These are phyloP conservation scores for Saccharomycopsis hybrid DNA, from an alignment of 1,139 yeast genomes.

Conservation along the genomic window DNA sequence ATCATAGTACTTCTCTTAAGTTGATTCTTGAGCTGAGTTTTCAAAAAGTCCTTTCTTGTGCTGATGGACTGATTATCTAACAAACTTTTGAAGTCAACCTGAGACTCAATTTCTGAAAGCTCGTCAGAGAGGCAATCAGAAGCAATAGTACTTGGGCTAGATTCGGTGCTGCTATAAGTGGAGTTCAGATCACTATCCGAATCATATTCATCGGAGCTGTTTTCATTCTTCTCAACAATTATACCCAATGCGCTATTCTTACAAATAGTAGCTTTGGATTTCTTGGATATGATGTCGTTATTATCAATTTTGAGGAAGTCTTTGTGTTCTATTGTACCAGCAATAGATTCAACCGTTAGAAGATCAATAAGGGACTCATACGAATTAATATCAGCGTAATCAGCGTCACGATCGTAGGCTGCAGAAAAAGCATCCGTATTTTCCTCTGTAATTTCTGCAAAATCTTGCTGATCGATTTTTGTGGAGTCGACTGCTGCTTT, in stretches of 20 bases:
- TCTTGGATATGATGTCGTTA: not conserved
- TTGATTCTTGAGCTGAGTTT: constrained; percentile 7
- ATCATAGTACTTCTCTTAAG: constrained; percentile 12
- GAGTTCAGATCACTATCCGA: constrained; percentile 8
- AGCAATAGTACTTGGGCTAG: constrained; percentile 14
- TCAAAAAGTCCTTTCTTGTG: constrained; percentile 8
- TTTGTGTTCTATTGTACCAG: constrained; percentile 18
- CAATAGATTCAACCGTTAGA: constrained; percentile 13
- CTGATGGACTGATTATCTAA: not conserved
- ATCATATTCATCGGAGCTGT: constrained; percentile 7
- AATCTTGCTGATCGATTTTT: not conserved
- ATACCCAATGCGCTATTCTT: constrained; percentile 19
- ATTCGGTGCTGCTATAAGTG: not conserved
- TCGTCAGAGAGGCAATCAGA: constrained; percentile 12
- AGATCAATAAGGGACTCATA: constrained; percentile 13
- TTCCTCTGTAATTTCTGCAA: not conserved
- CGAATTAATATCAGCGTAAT: constrained; percentile 11
- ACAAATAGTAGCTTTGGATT: constrained; percentile 3
- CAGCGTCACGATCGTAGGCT: constrained; percentile 3
- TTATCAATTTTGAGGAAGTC: constrained; percentile 11
- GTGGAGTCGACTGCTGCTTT: not conserved
- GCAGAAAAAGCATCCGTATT: not conserved
- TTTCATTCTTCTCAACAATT: constrained; percentile 4
- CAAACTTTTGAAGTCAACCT: constrained; percentile 1
- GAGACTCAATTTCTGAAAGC: constrained; percentile 4